A percentile compares a stretch with the other conserved stretches of the same genome.
phyloP scores from a whole-genome alignment of 2,329 filamentous ascomycete genomes.

The Cylindrodendrum hubeiense region DNA sequence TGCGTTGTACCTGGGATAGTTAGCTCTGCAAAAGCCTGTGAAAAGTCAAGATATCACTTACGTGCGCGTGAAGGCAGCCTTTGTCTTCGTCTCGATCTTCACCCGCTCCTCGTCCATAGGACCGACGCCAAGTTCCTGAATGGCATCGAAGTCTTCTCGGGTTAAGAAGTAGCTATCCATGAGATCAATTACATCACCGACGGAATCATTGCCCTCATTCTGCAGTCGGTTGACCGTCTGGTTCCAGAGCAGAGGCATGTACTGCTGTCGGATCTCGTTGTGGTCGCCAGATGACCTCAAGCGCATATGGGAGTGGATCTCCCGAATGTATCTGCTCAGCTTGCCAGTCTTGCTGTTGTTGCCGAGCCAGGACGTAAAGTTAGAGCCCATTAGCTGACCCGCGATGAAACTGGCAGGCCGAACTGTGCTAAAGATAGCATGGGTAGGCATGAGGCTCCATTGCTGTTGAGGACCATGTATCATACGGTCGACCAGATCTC shows the following conservation, averaged over 20 bases:
- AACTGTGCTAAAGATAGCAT: conserved; percentile 96
- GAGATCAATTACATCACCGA: conserved; percentile 86
- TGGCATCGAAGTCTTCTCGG: conserved; percentile 92
- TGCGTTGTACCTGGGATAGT: conserved; percentile 77
- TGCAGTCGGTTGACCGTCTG: conserved; percentile 81
- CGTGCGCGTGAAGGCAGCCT: conserved; percentile 88
- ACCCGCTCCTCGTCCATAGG: conserved; percentile 81
- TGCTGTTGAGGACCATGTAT: conserved; percentile 98
- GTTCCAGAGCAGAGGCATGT: conserved; percentile 89
- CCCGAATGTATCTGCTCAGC: conserved; percentile 85
- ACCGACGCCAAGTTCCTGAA: conserved; percentile 91
- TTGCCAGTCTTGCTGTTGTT: conserved; percentile 91
- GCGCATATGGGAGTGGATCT: conserved; percentile 98
- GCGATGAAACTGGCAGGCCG: conserved; percentile 88
- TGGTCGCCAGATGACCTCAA: conserved; percentile 90
- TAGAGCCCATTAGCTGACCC: conserved; percentile 79
- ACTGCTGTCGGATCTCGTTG: conserved; percentile 94
- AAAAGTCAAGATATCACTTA: conserved; percentile 60
- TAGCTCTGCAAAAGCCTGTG: conserved; percentile 7
- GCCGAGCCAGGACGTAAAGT: conserved; percentile 93
- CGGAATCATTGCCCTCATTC: conserved; percentile 82
- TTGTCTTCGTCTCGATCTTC: conserved; percentile 86
- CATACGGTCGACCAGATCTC: conserved; percentile 96
- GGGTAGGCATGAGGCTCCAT: conserved; percentile 97
- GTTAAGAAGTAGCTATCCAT: conserved; percentile 99